Conservation (phyloP, 257 asterid genomes). For the Nicotiana sylvestris region DNA sequence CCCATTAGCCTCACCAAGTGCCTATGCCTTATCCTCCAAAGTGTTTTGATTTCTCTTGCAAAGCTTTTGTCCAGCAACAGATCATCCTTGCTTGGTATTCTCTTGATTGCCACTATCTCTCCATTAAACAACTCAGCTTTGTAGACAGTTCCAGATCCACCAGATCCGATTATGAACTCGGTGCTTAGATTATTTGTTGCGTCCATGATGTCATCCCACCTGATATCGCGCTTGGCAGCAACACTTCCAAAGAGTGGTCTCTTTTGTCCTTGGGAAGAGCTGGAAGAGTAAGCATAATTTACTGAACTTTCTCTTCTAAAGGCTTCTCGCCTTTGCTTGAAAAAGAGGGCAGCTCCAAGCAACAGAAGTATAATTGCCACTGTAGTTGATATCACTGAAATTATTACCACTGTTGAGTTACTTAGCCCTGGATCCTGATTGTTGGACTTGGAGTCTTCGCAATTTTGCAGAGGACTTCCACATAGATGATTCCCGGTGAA, state of each 20-base stretch:
- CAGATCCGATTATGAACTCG: constrained; percentile 74
- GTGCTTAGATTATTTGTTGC: constrained; percentile 84
- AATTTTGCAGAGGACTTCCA: constrained; percentile 65
- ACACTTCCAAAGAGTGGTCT: constrained; percentile 48
- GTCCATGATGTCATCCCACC: constrained; percentile 84
- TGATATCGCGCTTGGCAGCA: constrained; percentile 48
- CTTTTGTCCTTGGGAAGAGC: constrained; percentile 68
- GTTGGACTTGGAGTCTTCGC: constrained; percentile 31
- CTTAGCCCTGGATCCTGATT: constrained; percentile 25
- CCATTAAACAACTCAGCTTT: constrained; percentile 65
- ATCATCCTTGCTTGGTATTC: constrained; percentile 59
- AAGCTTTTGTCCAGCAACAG: constrained; percentile 68
- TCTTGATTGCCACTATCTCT: constrained; percentile 82
- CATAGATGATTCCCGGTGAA: constrained; percentile 72
- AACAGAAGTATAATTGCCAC: constrained; percentile 43
- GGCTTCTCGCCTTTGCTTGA: constrained; percentile 61
- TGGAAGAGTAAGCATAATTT: constrained; percentile 51
- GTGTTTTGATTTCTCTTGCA: constrained; percentile 82
- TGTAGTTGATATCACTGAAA: constrained; percentile 53
- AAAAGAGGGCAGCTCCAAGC: constrained; percentile 57
- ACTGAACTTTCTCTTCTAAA: constrained; percentile 30
- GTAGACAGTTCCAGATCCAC: constrained; percentile 83
- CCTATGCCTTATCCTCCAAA: constrained; percentile 81
- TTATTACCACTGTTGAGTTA: constrained; percentile 49
- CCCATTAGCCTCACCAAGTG: constrained; percentile 84